A percentile compares a stretch with the other conserved stretches of the same genome.
phyloP scores from a whole-genome alignment of 345 rosid species.

The Heritiera fomes region DNA sequence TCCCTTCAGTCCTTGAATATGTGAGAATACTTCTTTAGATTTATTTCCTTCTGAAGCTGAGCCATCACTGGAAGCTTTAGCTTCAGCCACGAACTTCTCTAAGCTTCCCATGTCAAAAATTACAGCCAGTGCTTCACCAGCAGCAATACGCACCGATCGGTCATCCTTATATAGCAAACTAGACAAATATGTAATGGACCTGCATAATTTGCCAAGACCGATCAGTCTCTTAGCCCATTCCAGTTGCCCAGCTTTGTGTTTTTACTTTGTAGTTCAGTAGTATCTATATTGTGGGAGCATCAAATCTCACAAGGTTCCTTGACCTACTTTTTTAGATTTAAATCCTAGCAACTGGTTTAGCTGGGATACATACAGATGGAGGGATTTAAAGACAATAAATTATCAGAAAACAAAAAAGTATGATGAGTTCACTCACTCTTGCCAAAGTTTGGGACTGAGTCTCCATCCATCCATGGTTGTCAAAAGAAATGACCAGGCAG shows the following conservation, averaged over 20 bases:
- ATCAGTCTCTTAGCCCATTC: background rate
- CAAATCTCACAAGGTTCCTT: background rate
- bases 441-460: slow-evolving; percentile 72
- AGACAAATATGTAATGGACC: slow-evolving; percentile 74
- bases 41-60: slow-evolving; percentile 39
- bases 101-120: slow-evolving; percentile 73
- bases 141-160: slow-evolving; percentile 83
- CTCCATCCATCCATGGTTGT: slow-evolving; percentile 59
- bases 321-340: background rate
- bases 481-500: slow-evolving; percentile 93
- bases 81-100: slow-evolving; percentile 62
- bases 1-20: slow-evolving; percentile 65
- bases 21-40: slow-evolving; percentile 45
- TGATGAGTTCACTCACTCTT: slow-evolving; percentile 53
- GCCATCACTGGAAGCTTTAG: slow-evolving; percentile 13
- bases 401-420: background rate
- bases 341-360: background rate
- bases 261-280: background rate
- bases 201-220: slow-evolving; percentile 34
- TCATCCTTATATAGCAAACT: slow-evolving; percentile 80
- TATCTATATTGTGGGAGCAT: background rate
- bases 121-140: slow-evolving; percentile 88
- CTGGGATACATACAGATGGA: background rate
- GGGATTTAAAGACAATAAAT: background rate
- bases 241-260: background rate